These are phyloP conservation scores for Heritiera fomes DNA, from an alignment of 345 rosid species.

Conservation along the genomic window DNA sequence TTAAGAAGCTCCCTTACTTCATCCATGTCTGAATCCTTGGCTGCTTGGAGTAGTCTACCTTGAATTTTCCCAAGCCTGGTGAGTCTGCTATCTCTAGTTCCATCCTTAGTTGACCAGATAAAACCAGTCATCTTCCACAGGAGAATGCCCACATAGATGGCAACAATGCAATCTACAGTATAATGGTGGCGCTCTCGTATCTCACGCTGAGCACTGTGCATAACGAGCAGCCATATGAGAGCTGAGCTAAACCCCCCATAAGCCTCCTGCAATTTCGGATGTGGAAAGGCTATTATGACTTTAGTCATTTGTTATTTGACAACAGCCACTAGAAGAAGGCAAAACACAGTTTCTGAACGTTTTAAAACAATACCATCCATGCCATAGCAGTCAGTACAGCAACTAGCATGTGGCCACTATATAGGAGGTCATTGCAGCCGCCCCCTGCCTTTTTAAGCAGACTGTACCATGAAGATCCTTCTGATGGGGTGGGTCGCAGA, in stretches of 20 bases:
- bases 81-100: slow-evolving; percentile 37
- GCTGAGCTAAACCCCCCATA: slow-evolving; percentile 87
- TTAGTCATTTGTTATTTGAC: not conserved
- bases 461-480: slow-evolving; percentile 75
- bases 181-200: slow-evolving; percentile 90
- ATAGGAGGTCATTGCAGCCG: slow-evolving; percentile 95
- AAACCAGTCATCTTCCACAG: slow-evolving; percentile 94
- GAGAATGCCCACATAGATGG: slow-evolving; percentile 85
- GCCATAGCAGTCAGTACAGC: slow-evolving; percentile 97
- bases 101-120: slow-evolving; percentile 61
- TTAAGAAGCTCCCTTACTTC: slow-evolving; percentile 72
- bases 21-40: slow-evolving; percentile 92
- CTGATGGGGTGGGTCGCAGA: slow-evolving; percentile 68
- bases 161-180: slow-evolving; percentile 80
- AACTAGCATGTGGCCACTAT: slow-evolving; percentile 97
- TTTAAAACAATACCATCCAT: slow-evolving; percentile 66
- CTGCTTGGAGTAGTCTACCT: slow-evolving; percentile 68
- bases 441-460: slow-evolving; percentile 89
- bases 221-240: slow-evolving; percentile 74
- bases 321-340: slow-evolving; percentile 8
- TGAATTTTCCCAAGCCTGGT: slow-evolving; percentile 66
- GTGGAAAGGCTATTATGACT: slow-evolving; percentile 2
- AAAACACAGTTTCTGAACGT: not conserved
- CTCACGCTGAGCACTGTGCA: slow-evolving; percentile 89
- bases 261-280: slow-evolving; percentile 66